Base-by-base conservation (phyloP, 2,329 filamentous ascomycete genomes). In the Fusarium haematococcum region DNA sequence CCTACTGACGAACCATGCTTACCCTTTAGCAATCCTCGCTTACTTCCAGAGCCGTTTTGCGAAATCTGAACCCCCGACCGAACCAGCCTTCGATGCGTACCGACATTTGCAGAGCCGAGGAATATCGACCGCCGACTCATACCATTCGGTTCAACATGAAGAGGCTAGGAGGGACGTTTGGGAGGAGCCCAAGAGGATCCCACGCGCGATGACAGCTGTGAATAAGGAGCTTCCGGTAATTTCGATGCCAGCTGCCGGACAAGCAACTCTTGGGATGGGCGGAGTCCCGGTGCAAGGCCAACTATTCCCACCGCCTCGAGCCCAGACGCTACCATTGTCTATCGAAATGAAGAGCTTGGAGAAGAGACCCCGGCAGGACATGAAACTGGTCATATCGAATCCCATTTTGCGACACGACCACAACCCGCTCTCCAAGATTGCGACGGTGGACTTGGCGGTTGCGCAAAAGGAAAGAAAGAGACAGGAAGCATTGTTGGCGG, bases 371-470 rank as follows among this genome's bases (percentile, higher is more conserved):
- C 84, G 81, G 66, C 81, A 82, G 30, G 79, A 78, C 7, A 83
- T 82, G 9, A 88, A 85, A 66, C 71, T 87, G 20, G 76, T 78
- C 6, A 90, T 90, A 37, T 90, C 88, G 13, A 82, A 84, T 14
- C 88, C 89, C 1, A 83, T 90, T 39, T 74, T 88, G 14, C 67
- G 73, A 57, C 79, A 77, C 25, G 82, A 81, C 27, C 74, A 79
- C 23, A 87, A 84, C 63, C 84, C 87, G 0, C 75, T 86, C 43
- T 81, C 81, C 60, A 87, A 84, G 72, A 86, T 88, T 20, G 77
- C 84, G 7, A 89, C 87, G 0, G 81, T 89, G 33, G 88, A 88
- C 63, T 81, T 90, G 37, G 82, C 84, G 11, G 86, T 86, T 2
- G 88, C 83, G 1, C 81, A 75, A 68, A 84, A 85, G 16, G 87